Conservation (phyloP, 2,329 filamentous ascomycete genomes). For the Rutstroemia sydowiana region DNA sequence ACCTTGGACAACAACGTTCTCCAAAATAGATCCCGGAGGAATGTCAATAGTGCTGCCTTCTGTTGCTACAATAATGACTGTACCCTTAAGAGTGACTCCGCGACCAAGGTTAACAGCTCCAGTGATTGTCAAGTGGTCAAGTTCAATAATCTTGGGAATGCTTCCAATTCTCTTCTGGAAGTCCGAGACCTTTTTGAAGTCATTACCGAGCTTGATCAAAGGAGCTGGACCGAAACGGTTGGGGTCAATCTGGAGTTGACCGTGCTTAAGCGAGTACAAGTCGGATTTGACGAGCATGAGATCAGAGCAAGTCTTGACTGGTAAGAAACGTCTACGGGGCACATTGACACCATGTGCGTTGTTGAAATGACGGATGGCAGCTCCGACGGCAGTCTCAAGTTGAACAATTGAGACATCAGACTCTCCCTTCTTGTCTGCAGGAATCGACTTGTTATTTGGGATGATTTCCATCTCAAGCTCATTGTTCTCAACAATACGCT, state of each 20-base stretch:
- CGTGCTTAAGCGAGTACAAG: slow-evolving; percentile 97
- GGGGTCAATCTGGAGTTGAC: slow-evolving; percentile 93
- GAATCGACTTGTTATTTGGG: slow-evolving; percentile 97
- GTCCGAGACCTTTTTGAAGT: slow-evolving; percentile 99
- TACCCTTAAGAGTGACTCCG: slow-evolving; percentile 93
- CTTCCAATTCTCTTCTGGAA: slow-evolving; percentile 83
- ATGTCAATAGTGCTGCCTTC: slow-evolving; percentile 98
- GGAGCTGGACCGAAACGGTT: slow-evolving; percentile 94
- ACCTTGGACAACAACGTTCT: slow-evolving; percentile 98
- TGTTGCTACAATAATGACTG: slow-evolving; percentile 96
- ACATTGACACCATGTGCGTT: slow-evolving; percentile 99
- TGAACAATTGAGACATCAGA: slow-evolving; percentile 96
- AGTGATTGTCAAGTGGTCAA: slow-evolving; percentile 94
- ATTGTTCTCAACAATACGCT: slow-evolving; percentile 97
- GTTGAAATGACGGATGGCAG: slow-evolving; percentile 96
- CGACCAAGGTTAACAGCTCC: slow-evolving; percentile 95
- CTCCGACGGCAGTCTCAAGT: slow-evolving; percentile 96
- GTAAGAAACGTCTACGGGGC: slow-evolving; percentile 93
- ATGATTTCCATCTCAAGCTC: slow-evolving; percentile 99
- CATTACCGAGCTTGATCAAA: slow-evolving; percentile 94
- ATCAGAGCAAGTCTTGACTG: slow-evolving; percentile 99
- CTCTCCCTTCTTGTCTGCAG: slow-evolving; percentile 99
- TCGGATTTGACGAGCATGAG: slow-evolving; percentile 99
- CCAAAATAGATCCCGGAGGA: slow-evolving; percentile 89
- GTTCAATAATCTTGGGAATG: slow-evolving; percentile 85